Conservation (phyloP, 2,329 filamentous ascomycete species). For the Leptographium wingfieldii region DNA sequence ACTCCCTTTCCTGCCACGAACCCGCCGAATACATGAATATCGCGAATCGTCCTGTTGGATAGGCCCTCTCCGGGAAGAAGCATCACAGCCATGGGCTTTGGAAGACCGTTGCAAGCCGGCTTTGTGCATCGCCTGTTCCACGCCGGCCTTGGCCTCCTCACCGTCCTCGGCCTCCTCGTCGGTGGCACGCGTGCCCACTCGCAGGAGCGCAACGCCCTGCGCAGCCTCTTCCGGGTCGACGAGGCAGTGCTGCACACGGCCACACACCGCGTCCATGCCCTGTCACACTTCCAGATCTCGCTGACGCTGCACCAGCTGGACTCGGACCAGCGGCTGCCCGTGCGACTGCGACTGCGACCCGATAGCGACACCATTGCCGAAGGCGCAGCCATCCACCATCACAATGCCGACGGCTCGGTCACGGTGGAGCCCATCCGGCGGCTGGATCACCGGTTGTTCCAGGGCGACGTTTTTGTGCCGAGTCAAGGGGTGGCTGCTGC, state of each 20-base stretch:
- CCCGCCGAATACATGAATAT: not conserved
- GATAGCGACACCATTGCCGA: constrained; percentile 82
- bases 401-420: constrained; percentile 60
- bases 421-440: constrained; percentile 59
- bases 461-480: constrained; percentile 62
- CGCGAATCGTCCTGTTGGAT: not conserved
- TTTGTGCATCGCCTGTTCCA: not conserved
- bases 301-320: constrained; percentile 56
- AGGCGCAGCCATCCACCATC: constrained; percentile 59
- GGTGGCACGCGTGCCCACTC: constrained; percentile 46
- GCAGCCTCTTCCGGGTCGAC: constrained; percentile 59
- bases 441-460: constrained; percentile 68
- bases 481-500: constrained; percentile 31
- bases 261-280: constrained; percentile 64
- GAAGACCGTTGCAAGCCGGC: not conserved
- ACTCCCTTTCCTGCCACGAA: too few species aligned
- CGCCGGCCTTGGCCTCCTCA: not conserved
- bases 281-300: constrained; percentile 72
- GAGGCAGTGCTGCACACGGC: constrained; percentile 66
- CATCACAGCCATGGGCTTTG: not conserved
- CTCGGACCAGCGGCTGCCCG: constrained; percentile 39
- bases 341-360: constrained; percentile 73
- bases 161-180: constrained; percentile 1
- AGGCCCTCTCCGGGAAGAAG: not conserved
- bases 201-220: constrained; percentile 61